Conservation (phyloP, 306 rosid species). For the Lablab purpureus region DNA sequence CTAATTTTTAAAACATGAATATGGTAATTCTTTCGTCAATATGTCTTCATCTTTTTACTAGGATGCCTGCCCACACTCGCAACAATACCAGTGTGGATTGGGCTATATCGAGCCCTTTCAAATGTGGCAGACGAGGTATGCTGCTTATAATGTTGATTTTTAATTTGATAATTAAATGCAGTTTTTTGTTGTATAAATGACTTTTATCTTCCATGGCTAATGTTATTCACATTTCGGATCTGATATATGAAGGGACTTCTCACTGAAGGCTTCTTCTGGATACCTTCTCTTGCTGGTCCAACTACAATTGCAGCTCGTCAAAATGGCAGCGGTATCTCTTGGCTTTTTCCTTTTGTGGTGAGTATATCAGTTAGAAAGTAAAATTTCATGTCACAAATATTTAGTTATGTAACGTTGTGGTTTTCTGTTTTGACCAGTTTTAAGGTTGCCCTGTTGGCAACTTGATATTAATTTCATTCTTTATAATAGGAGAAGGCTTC, state of each 20-base stretch:
- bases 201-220: constrained; percentile 38
- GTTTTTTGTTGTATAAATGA: constrained; percentile 5
- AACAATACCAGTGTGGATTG: constrained; percentile 98
- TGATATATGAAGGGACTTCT: constrained; percentile 81
- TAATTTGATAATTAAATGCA: constrained; percentile 7
- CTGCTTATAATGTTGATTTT: constrained; percentile 36
- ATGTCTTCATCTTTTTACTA: constrained; percentile 34
- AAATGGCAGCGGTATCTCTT: constrained; percentile 88
- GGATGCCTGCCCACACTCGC: constrained; percentile 93
- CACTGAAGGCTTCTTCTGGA: constrained; percentile 98
- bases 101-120: constrained; percentile 94
- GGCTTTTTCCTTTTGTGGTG: constrained; percentile 97
- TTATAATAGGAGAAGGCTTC: constrained; percentile 19
- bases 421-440: background rate
- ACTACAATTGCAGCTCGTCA: constrained; percentile 88
- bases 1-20: constrained; percentile 5
- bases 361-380: constrained; percentile 50
- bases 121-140: constrained; percentile 95
- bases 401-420: background rate
- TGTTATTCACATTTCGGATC: constrained; percentile 42
- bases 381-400: constrained; percentile 9
- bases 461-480: background rate
- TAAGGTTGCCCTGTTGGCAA: background rate
- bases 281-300: constrained; percentile 98
- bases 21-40: constrained; percentile 8